Percentiles rank a stretch among this genome's conserved stretches.
Conservation (phyloP, 331 rosid genomes). For the Erythrophleum ivorense region DNA sequence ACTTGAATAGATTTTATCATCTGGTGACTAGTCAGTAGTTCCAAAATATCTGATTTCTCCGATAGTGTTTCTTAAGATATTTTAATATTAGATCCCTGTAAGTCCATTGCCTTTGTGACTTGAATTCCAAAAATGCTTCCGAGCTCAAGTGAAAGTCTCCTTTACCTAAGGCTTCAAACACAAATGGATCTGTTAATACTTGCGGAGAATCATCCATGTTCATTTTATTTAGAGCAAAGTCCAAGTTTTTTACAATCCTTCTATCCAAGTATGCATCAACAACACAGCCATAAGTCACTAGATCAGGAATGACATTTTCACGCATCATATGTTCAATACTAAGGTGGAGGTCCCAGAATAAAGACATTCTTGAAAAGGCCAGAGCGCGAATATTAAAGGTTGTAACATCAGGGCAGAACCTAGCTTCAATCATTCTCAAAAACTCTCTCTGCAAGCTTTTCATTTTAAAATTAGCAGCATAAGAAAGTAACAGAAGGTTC, state of each 20-base stretch:
- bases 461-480: slow-evolving; percentile 88
- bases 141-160: slow-evolving; percentile 83
- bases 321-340: slow-evolving; percentile 86
- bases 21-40: slow-evolving; percentile 56
- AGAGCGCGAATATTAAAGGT: slow-evolving; percentile 80
- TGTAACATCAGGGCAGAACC: slow-evolving; percentile 74
- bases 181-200: slow-evolving; percentile 67
- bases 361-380: slow-evolving; percentile 86
- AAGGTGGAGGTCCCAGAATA: slow-evolving; percentile 95
- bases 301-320: slow-evolving; percentile 72
- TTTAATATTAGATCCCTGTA: slow-evolving; percentile 56
- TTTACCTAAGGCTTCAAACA: slow-evolving; percentile 88
- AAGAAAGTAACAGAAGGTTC: slow-evolving; percentile 85
- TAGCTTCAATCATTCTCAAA: slow-evolving; percentile 73
- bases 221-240: slow-evolving; percentile 68
- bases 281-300: slow-evolving; percentile 86
- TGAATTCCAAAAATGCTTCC: slow-evolving; percentile 76
- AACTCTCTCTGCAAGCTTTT: slow-evolving; percentile 88
- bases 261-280: slow-evolving; percentile 78
- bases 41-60: slow-evolving; percentile 85
- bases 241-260: slow-evolving; percentile 76
- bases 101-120: slow-evolving; percentile 60
- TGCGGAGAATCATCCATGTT: slow-evolving; percentile 56
- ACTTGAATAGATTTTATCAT: slow-evolving; percentile 18
- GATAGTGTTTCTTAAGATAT: slow-evolving; percentile 65